Percentiles rank a stretch among this genome's conserved stretches.
Evolutionary conservation across 352 stramenopile species (phyloP).

Genomic region (Globisporangium viniferum): DNA sequence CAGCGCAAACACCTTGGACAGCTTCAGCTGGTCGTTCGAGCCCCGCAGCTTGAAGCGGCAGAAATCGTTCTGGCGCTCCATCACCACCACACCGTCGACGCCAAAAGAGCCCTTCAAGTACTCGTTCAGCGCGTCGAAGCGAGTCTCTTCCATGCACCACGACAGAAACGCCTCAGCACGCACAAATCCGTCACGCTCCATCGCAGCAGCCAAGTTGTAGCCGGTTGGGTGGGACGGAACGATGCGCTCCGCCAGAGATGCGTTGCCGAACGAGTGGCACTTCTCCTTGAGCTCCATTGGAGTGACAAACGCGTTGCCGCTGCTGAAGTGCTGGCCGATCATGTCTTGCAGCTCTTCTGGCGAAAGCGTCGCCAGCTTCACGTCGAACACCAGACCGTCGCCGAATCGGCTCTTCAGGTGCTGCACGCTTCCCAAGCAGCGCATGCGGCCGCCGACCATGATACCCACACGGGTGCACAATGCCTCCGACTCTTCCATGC

Average conservation of each 20-base stretch:
- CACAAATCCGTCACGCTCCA: conserved; percentile 21
- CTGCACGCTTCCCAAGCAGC: too few species aligned
- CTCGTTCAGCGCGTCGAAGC: conserved; percentile 27
- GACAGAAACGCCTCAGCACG: conserved; percentile 43
- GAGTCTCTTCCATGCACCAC: conserved; percentile 65
- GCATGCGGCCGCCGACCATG: conserved; percentile 82
- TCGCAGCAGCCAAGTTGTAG: conserved; percentile 48
- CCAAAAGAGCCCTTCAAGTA: conserved; percentile 25
- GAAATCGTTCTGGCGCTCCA: too few species aligned
- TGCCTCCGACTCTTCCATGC: conserved; percentile 92
- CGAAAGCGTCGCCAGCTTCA: too few species aligned
- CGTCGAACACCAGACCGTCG: too few species aligned
- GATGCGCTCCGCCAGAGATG: conserved; percentile 35
- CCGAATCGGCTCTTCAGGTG: too few species aligned
- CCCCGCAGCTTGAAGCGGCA: conserved; percentile 19
- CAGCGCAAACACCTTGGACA: conserved; percentile 72
- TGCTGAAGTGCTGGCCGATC: not conserved
- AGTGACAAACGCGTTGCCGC: not conserved
- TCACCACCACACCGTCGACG: too few species aligned
- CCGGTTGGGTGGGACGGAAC: conserved; percentile 52
- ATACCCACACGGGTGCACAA: too few species aligned
- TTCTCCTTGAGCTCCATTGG: not conserved
- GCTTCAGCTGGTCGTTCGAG: conserved; percentile 20
- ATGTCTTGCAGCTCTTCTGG: too few species aligned
- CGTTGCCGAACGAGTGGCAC: not conserved